Base-by-base conservation (phyloP, 768 basidiomycete genomes). In the Arthromyces matolae region DNA sequence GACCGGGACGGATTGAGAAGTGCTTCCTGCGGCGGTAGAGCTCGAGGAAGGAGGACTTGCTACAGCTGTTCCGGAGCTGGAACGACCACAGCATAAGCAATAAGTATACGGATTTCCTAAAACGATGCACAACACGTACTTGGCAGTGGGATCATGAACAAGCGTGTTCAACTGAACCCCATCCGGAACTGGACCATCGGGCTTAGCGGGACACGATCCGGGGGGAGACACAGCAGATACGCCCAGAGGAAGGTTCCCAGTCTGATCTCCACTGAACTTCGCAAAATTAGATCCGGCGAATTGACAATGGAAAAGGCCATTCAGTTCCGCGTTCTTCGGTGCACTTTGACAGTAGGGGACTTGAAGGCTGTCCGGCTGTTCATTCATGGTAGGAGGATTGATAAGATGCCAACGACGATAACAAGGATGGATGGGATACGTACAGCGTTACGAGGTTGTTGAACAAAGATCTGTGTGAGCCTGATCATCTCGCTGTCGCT, bases 301-400 rank as follows among this genome's bases (percentile, higher is more conserved):
- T 56, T 79, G 75, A 51, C 76, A 77, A 37, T 79, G 77, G 71
- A 78, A 77, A n/a, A 79, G 63, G 1, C 76, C 76, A 37, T 70
- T 65, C 24, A 79, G 72, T 57, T 78, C 76, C 0, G 60, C 32
- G 51, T 78, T 77, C 61, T 66, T 65, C 8, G 77, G 76, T 0
- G 74, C 73, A 13, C 61, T 56, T 49, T 78, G 76, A 57, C 77
- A 79, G 57, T 77, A 79, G 5, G 75, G 76, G 9, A 71, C 67
- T 50, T 70, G 67, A 10, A 75, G 65, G 37, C 68, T 71, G 54
- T 71, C 71, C 37, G 77, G 75, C 71, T 76, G 34, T n/a, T 53
- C 10, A 5, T 23, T 9, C 19, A 20, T 38, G 18, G 37, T 47
- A 28, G 13, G 44, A 13, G 36, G 31, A 13, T 43, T 42, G 35